These are phyloP conservation scores for Eucalyptus cloeziana DNA, from an alignment of 345 rosid genomes.

Conservation along the genomic window DNA sequence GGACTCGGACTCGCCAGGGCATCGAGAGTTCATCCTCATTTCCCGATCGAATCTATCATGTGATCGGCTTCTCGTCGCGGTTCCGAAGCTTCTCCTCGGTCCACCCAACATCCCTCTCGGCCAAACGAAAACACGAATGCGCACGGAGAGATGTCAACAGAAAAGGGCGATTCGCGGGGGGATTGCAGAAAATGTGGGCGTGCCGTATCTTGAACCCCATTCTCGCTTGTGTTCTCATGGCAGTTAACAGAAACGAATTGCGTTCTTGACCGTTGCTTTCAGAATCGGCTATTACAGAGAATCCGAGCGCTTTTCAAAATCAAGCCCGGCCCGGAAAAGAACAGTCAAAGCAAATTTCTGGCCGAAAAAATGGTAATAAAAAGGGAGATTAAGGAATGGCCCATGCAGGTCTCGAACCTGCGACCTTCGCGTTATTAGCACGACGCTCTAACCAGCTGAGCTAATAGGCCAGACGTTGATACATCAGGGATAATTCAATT, in stretches of 20 bases:
- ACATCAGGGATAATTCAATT: rapidly evolving
- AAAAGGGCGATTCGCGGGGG: neutral
- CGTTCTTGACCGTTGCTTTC: too few relatives aligned
- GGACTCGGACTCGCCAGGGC: neutral
- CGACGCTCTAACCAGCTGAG: constrained; percentile 89
- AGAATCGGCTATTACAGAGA: neutral
- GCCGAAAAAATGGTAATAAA: neutral
- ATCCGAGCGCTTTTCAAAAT: neutral
- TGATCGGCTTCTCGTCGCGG: neutral
- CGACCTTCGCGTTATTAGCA: constrained; percentile 98
- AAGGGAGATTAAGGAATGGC: neutral
- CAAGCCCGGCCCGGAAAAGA: neutral
- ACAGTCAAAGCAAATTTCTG: neutral
- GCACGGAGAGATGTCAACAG: neutral
- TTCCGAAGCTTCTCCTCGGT: neutral
- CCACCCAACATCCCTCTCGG: neutral
- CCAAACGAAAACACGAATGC: neutral
- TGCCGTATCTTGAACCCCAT: neutral
- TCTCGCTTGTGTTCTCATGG: neutral
- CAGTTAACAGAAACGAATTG: neutral
- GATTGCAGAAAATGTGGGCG: neutral
- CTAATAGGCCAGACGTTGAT: constrained; percentile 1
- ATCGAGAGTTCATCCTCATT: neutral
- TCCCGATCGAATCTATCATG: neutral
- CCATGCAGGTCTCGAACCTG: constrained; percentile 49